Evolutionary conservation across 352 stramenopile genomes (phyloP).

Genomic region (Globisporangium iwayamae): DNA sequence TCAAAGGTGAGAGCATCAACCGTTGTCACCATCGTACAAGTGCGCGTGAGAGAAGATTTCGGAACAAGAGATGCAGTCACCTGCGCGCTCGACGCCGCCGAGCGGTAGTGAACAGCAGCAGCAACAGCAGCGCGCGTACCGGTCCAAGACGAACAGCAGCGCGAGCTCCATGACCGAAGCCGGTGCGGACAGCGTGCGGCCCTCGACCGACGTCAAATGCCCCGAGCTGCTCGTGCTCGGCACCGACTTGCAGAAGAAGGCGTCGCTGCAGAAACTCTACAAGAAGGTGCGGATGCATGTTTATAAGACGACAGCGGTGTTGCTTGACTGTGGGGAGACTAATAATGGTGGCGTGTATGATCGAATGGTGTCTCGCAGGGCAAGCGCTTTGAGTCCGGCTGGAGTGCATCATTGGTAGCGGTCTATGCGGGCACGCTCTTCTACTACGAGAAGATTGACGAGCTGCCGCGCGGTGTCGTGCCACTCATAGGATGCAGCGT

Average conservation of each 20-base stretch:
- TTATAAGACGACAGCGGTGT: background rate
- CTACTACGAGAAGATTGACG: constrained; percentile 55
- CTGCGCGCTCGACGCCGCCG: background rate
- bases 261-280: constrained; percentile 38
- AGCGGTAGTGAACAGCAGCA: background rate
- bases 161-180: constrained; percentile 11
- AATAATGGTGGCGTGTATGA: background rate
- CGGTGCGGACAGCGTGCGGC: constrained; percentile 12
- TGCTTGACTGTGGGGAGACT: background rate
- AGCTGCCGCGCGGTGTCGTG: constrained; percentile 48
- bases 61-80: background rate
- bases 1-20: background rate
- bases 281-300: constrained; percentile 34
- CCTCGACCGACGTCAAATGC: constrained; percentile 25
- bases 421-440: constrained; percentile 63
- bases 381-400: constrained; percentile 62
- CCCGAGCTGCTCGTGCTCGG: constrained; percentile 49
- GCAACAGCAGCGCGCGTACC: background rate
- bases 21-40: background rate
- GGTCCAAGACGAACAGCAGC: constrained; percentile 14
- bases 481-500: constrained; percentile 44
- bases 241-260: constrained; percentile 39
- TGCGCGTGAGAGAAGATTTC: background rate
- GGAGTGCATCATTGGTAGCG: constrained; percentile 52
- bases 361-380: constrained; percentile 17